Conservation (phyloP, 805 yeast genomes). For the Schwanniomyces pseudopolymorphus region DNA sequence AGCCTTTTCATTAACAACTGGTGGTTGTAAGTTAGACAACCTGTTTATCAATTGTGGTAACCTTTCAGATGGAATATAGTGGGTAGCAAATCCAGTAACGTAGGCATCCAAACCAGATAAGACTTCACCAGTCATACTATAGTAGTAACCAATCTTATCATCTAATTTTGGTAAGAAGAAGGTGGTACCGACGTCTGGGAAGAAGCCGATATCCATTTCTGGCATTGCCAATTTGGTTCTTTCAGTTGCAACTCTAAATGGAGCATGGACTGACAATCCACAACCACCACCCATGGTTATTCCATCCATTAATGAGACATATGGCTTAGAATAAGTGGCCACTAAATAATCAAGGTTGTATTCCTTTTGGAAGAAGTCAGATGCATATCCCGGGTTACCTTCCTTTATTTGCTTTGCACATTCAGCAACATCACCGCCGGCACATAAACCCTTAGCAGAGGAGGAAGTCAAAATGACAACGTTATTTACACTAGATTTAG, state of each 20-base stretch:
- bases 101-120: constrained; percentile 80
- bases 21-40: constrained; percentile 58
- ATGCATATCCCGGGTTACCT: constrained; percentile 47
- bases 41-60: constrained; percentile 62
- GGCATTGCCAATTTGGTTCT: constrained; percentile 95
- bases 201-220: constrained; percentile 93
- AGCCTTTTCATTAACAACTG: constrained; percentile 29
- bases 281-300: constrained; percentile 99
- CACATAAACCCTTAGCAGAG: constrained; percentile 76
- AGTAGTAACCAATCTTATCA: constrained; percentile 78
- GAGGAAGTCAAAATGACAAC: constrained; percentile 67
- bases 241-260: constrained; percentile 93
- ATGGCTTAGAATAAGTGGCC: constrained; percentile 83
- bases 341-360: constrained; percentile 77
- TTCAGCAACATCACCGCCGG: constrained; percentile 93
- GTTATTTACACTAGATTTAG: constrained; percentile 64
- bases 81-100: constrained; percentile 84
- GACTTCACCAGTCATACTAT: constrained; percentile 83
- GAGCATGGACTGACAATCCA: constrained; percentile 85
- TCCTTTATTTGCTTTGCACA: constrained; percentile 61
- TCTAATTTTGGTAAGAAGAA: constrained; percentile 84
- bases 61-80: constrained; percentile 71
- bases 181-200: constrained; percentile 94
- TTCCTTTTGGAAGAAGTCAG: constrained; percentile 73
- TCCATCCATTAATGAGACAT: constrained; percentile 84